A percentile compares a stretch with the other conserved stretches of the same genome.
Evolutionary conservation across 352 stramenopile genomes (phyloP).

Genomic region (Pythium chondricola): DNA sequence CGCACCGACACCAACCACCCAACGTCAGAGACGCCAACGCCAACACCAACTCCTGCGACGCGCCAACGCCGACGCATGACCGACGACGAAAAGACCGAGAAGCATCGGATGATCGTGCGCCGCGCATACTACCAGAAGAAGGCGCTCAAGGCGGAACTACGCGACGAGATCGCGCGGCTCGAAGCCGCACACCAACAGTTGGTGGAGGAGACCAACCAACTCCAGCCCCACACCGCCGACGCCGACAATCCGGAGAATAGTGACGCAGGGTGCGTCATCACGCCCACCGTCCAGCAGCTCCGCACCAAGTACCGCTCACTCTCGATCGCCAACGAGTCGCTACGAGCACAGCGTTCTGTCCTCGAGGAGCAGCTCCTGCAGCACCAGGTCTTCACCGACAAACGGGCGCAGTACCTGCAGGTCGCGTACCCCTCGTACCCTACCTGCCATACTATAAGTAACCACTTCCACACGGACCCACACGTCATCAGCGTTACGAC

Average conservation of each 20-base stretch:
- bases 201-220: slow-evolving; percentile 12
- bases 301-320: slow-evolving; percentile 15
- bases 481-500: slow-evolving; percentile 9
- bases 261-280: background rate
- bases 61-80: slow-evolving; percentile 8
- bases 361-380: slow-evolving; percentile 23
- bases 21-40: too few relatives aligned
- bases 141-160: slow-evolving; percentile 20
- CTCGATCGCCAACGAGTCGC: slow-evolving; percentile 21
- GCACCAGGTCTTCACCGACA: slow-evolving; percentile 23
- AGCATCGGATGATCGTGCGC: slow-evolving; percentile 20
- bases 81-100: slow-evolving; percentile 15
- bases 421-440: background rate
- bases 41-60: too few relatives aligned
- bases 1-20: too few relatives aligned
- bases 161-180: slow-evolving; percentile 20
- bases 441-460: background rate
- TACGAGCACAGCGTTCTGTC: slow-evolving; percentile 18
- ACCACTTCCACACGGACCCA: background rate
- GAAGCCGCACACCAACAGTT: slow-evolving; percentile 24
- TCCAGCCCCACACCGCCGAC: slow-evolving; percentile 5
- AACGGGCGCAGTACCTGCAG: slow-evolving; percentile 16
- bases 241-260: background rate
- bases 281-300: background rate
- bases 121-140: slow-evolving; percentile 21